Evolutionary conservation across 192 early-diverging fungal genomes (phyloP), one percentile per base, ranked within the genome.

Genomic region (Entophlyctis helioformis): DNA sequence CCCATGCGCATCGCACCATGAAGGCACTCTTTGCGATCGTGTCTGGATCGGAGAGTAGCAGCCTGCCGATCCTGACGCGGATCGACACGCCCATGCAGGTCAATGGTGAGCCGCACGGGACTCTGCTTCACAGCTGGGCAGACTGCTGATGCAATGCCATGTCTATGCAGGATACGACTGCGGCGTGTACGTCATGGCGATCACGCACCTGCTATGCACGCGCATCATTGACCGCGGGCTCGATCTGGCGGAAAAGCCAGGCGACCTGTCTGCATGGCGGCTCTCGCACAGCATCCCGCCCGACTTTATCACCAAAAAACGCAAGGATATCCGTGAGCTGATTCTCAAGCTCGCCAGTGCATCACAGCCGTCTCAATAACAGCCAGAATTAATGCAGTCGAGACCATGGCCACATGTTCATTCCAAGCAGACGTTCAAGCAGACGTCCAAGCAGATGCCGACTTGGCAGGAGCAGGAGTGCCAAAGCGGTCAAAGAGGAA

Each of bases 401-500:
- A n/a, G n/a, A n/a, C n/a, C n/a, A n/a, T n/a, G n/a, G n/a, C n/a
- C n/a, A n/a, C n/a, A n/a, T n/a, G n/a, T n/a, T n/a, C n/a, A n/a
- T n/a, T n/a, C n/a, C n/a, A n/a, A n/a, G n/a, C n/a, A n/a, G n/a
- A n/a, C n/a, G n/a, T n/a, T n/a, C n/a, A n/a, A n/a, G n/a, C n/a
- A n/a, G n/a, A n/a, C n/a, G n/a, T n/a, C n/a, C n/a, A n/a, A n/a
- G n/a, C n/a, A n/a, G n/a, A n/a, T n/a, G n/a, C n/a, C n/a, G n/a
- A n/a, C n/a, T n/a, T n/a, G n/a, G n/a, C n/a, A n/a, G n/a, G n/a
- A n/a, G n/a, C n/a, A n/a, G n/a, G n/a, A n/a, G n/a, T n/a, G n/a
- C n/a, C n/a, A n/a, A n/a, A n/a, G n/a, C n/a, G n/a, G n/a, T 59
- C 45, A 5, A 64, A 8, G 41, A 60, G 52, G 45, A 64, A 64